Evolutionary conservation across 176 grass and related monocot genomes (phyloP).

Genomic region (Phoenix roebelenii): DNA sequence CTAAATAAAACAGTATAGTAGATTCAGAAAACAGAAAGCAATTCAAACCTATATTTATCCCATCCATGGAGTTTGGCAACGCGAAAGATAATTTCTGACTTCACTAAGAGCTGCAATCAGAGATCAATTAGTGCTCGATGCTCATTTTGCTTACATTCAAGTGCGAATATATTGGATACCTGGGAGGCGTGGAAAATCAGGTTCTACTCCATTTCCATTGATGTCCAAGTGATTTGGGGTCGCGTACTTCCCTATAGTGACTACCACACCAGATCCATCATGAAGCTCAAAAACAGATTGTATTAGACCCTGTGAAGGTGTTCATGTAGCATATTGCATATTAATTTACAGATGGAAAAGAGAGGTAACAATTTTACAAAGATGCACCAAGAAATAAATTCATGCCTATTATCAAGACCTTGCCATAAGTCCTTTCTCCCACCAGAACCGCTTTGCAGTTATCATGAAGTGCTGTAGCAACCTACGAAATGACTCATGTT

Average conservation of each 20-base stretch:
- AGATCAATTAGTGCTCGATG: conserved; percentile 9
- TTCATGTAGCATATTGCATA: not conserved
- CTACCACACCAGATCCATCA: conserved; percentile 92
- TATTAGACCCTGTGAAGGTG: conserved; percentile 70
- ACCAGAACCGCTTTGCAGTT: conserved; percentile 99
- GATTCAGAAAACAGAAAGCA: not conserved
- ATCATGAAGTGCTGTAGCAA: conserved; percentile 96
- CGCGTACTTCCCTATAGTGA: conserved; percentile 88
- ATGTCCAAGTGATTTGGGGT: conserved; percentile 83
- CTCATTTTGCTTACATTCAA: not conserved
- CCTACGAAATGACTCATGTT: conserved; percentile 29
- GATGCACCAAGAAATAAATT: not conserved
- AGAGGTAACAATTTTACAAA: not conserved
- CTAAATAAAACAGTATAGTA: not conserved
- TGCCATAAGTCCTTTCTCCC: conserved; percentile 83
- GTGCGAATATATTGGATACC: conserved; percentile 30
- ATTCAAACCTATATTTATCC: conserved; percentile 26
- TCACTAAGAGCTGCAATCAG: conserved; percentile 54
- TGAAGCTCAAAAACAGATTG: conserved; percentile 96
- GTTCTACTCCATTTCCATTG: conserved; percentile 92
- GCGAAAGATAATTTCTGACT: conserved; percentile 61
- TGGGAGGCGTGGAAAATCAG: conserved; percentile 66
- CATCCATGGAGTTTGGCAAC: conserved; percentile 35
- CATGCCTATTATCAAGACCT: conserved; percentile 35
- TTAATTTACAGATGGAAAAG: conserved; percentile 16